phyloP scores from a whole-genome alignment of 176 grass and related monocot species.

The Juncus effusus region DNA sequence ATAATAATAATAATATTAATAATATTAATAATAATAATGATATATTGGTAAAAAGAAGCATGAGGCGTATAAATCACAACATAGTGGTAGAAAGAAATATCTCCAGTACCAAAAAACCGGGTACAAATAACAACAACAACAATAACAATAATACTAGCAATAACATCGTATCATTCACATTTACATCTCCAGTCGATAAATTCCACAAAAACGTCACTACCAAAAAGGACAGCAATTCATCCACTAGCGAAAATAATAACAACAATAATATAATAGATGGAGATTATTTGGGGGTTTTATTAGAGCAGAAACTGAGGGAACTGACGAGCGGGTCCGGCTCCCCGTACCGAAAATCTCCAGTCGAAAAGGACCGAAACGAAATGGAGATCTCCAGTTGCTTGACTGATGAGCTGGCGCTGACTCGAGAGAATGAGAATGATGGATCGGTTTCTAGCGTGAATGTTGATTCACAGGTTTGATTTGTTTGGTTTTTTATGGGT shows the following conservation, averaged over 20 bases:
- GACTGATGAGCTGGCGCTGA: constrained; percentile 39
- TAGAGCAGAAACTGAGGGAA: constrained; percentile 88
- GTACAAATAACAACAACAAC: constrained; percentile 32
- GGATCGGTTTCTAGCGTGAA: constrained; percentile 37
- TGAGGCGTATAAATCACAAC: constrained; percentile 64
- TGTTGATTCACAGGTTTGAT: constrained; percentile 24
- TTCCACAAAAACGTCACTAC: not conserved
- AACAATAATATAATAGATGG: constrained; percentile 51
- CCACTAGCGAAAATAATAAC: not conserved
- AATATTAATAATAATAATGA: constrained; percentile 6
- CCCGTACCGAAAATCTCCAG: constrained; percentile 45
- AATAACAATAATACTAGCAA: constrained; percentile 3
- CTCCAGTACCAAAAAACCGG: constrained; percentile 45
- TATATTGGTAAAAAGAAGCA: constrained; percentile 38
- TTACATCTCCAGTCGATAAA: constrained; percentile 85
- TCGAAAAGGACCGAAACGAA: constrained; percentile 47
- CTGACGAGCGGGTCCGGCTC: constrained; percentile 48
- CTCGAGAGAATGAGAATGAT: constrained; percentile 18
- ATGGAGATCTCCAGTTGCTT: constrained; percentile 37
- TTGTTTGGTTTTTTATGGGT: constrained; percentile 8
- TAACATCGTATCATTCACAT: constrained; percentile 93
- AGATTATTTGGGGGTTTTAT: constrained; percentile 72
- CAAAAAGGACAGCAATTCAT: not conserved
- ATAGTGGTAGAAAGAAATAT: constrained; percentile 66
- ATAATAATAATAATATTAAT: not conserved